Conservation (phyloP, 257 asterid genomes). For the Nicotiana attenuata region DNA sequence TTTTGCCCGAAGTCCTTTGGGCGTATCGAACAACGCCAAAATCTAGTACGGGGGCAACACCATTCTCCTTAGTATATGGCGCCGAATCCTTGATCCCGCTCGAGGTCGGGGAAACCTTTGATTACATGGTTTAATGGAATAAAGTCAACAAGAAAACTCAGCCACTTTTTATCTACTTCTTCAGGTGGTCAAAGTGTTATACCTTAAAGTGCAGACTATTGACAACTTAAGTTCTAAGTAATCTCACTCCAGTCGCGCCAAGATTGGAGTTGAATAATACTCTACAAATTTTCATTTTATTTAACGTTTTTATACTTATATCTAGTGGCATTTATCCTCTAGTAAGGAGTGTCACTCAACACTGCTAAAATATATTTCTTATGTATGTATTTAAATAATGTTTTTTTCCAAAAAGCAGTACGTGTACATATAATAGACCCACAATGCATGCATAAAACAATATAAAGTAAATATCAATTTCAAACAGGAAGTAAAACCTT, state of each 20-base stretch:
- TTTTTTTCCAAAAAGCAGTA: not conserved
- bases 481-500: not conserved
- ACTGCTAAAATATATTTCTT: no score
- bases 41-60: no score
- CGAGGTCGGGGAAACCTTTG: no score
- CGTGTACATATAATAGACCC: not conserved
- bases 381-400: not conserved
- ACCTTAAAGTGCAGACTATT: not conserved
- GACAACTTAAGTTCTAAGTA: not conserved
- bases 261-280: not conserved
- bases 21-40: no score
- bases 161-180: not conserved
- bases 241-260: constrained; percentile 10
- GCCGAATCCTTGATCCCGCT: no score
- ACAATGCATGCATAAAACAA: not conserved
- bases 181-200: not conserved
- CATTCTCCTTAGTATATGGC: no score
- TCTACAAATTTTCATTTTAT: not conserved
- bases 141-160: not conserved
- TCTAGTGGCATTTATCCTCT: not conserved
- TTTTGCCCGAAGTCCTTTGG: no score
- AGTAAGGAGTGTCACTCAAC: not conserved
- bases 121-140: not conserved
- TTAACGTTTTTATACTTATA: not conserved
- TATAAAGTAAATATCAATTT: not conserved